Evolutionary conservation across 306 rosid genomes (phyloP), one percentile per base, ranked within the genome.

Genomic region (Cucurbita pepo): DNA sequence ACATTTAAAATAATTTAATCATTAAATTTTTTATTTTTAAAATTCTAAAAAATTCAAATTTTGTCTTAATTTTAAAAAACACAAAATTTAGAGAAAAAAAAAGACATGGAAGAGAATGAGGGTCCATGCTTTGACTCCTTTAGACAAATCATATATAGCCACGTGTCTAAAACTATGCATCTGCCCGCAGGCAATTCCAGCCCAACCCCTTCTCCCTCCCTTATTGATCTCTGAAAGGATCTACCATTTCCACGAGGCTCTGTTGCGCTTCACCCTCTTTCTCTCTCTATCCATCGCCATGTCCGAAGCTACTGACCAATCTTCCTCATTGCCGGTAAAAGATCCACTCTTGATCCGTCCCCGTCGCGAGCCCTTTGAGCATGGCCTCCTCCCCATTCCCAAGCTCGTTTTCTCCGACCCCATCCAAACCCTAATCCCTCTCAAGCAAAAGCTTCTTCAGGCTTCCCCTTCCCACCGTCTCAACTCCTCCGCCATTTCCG

Each of bases 361-460:
- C 0, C 79, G 98, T 41, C 96, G 98, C 15, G 96, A 88, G 80
- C 96, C 91, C 9, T 92, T 92, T 84, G 96, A 92, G 77, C 89
- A 90, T 77, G 98, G 93, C 21, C 96, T 92, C 70, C 71, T 92
- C 18, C 96, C 96, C 53, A 83, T 92, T 78, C 84, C 96, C 1
- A 90, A 90, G 77, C 91, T 90, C 80, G 73, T 90, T 75, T 87
- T 92, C 86, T 69, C 96, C 78, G 98, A 90, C 84, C 96, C 96
- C 1, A 73, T 87, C 11, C 96, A 92, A 92, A 82, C 93, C 96
- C 96, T 92, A 82, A 84, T 80, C 41, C 71, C 93, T 6, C 77
- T 91, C 38, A 91, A 89, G 86, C 86, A 77, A 25, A 87, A 86
- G 83, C 91, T 91, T 69, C 78, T 85, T 54, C 78, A 76, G 15